A percentile compares a stretch with the other conserved stretches of the same genome.
Evolutionary conservation across 2,329 filamentous ascomycete genomes (phyloP).

Genomic region (Aspergillus sp.): DNA sequence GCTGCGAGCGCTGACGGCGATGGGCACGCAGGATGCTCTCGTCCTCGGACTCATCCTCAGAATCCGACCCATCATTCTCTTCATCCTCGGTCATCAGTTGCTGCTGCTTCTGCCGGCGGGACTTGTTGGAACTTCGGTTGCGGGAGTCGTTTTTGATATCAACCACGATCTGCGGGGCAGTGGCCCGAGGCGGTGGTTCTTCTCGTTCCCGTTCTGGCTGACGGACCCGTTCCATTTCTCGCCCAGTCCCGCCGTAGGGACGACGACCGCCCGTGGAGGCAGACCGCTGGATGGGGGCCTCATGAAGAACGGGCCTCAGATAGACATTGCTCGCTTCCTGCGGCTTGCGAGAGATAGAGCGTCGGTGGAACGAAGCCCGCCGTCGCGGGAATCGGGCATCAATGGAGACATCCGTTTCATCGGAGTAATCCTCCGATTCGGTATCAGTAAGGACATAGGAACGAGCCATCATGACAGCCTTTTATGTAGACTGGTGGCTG

Average conservation of each 20-base stretch:
- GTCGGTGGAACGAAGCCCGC: conserved; percentile 17
- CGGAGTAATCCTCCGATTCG: conserved; percentile 24
- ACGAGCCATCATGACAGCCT: not conserved
- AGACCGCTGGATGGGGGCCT: conserved; percentile 23
- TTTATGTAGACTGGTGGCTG: no score
- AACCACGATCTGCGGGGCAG: conserved; percentile 22
- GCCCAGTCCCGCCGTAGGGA: conserved; percentile 6
- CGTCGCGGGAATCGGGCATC: conserved; percentile 13
- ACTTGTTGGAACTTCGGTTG: conserved; percentile 21
- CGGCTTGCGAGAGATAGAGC: conserved; percentile 27
- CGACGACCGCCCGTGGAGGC: conserved; percentile 29
- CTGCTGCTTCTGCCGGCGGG: conserved; percentile 14
- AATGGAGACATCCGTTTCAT: conserved; percentile 27
- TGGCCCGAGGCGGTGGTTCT: conserved; percentile 1
- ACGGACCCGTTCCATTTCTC: not conserved
- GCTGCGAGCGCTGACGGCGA: conserved; percentile 5
- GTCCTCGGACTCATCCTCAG: conserved; percentile 20
- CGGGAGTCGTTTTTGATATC: conserved; percentile 28
- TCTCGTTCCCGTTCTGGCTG: not conserved
- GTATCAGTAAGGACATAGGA: conserved; percentile 15
- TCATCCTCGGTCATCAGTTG: not conserved
- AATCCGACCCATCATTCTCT: conserved; percentile 1
- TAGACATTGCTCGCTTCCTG: conserved; percentile 15
- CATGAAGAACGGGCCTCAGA: conserved; percentile 18
- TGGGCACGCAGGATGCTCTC: conserved; percentile 12